A percentile compares a stretch with the other conserved stretches of the same genome.
These are phyloP conservation scores for Acanthamoeba quina DNA, from an alignment of 208 protist species.

Conservation along the genomic window DNA sequence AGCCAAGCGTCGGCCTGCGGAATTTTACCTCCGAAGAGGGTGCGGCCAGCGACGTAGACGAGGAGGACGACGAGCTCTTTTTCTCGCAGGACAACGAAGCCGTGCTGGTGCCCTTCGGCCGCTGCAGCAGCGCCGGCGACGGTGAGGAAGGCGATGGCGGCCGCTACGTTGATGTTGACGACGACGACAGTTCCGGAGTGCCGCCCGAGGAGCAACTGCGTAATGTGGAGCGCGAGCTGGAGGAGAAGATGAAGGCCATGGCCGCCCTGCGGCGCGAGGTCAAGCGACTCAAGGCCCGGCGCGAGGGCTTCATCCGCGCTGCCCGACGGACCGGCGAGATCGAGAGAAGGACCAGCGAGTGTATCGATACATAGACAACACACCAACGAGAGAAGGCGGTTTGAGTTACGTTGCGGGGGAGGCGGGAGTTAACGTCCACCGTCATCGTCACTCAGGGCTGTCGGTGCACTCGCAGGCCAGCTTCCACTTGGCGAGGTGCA, in stretches of 20 bases:
- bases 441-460: background rate
- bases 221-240: background rate
- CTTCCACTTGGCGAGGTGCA: background rate
- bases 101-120: background rate
- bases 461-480: background rate
- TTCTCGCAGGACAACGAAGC: conserved; percentile 48
- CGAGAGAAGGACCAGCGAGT: background rate
- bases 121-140: background rate
- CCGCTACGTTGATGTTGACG: no score
- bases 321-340: background rate
- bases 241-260: conserved; percentile 35
- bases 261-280: conserved; percentile 5
- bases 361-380: background rate
- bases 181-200: background rate
- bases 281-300: background rate
- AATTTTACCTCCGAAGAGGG: background rate
- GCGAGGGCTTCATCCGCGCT: conserved; percentile 10
- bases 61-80: conserved; percentile 16
- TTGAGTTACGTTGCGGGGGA: no score
- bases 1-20: no score
- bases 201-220: background rate
- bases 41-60: background rate
- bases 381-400: no score
- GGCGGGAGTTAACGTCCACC: no score
- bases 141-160: background rate